A percentile compares a stretch with the other conserved stretches of the same genome.
These are phyloP conservation scores for Spiraea crenata DNA, from an alignment of 331 rosid genomes.

Conservation along the genomic window DNA sequence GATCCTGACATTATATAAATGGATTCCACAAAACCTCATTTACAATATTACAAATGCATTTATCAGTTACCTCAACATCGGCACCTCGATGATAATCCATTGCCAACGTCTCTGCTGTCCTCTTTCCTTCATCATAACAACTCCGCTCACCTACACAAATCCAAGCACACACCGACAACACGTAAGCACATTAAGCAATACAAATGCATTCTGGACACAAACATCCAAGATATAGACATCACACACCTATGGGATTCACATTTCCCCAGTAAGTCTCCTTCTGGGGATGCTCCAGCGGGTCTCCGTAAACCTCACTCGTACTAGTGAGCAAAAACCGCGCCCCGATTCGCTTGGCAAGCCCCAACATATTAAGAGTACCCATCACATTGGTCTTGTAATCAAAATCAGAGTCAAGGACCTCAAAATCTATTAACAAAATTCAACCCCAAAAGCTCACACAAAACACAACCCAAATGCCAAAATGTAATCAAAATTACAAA, in stretches of 20 bases:
- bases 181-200: conserved; percentile 13
- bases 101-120: conserved; percentile 89
- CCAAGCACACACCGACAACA: not conserved
- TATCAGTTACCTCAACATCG: conserved; percentile 73
- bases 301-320: conserved; percentile 98
- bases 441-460: not conserved
- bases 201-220: not conserved
- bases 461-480: not conserved
- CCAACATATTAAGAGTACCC: conserved; percentile 97
- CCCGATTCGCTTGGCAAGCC: conserved; percentile 95
- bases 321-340: conserved; percentile 93
- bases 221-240: conserved; percentile 16
- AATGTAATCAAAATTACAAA: not conserved
- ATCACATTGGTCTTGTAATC: conserved; percentile 98
- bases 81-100: conserved; percentile 99
- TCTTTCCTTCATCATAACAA: conserved; percentile 98
- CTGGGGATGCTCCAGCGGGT: conserved; percentile 98
- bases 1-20: not conserved
- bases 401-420: conserved; percentile 46
- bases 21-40: not conserved
- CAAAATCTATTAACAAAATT: not conserved
- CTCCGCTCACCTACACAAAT: conserved; percentile 80
- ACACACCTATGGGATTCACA: conserved; percentile 97
- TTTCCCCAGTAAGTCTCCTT: conserved; percentile 99
- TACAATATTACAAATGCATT: not conserved